Evolutionary conservation across 1,284 basidiomycete species (phyloP).

Genomic region (Heimioporus punctisporus): DNA sequence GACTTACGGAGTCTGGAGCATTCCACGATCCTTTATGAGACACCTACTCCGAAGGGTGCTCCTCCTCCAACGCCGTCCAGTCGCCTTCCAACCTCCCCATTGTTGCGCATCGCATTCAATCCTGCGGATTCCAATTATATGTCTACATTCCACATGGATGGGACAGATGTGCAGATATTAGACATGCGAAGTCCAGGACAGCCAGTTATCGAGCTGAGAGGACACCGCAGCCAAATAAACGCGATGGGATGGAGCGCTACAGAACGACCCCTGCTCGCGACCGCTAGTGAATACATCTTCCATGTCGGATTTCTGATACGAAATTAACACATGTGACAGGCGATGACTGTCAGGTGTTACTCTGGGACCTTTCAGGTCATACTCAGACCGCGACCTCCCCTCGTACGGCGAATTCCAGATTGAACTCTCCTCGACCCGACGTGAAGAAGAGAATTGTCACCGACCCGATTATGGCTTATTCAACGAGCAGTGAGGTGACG

Average conservation of each 20-base stretch:
- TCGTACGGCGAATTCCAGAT: conserved; percentile 61
- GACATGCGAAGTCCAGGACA: conserved; percentile 95
- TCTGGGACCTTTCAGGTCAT: conserved; percentile 83
- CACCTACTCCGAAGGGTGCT: conserved; percentile 75
- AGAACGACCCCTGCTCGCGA: conserved; percentile 82
- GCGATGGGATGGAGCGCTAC: conserved; percentile 88
- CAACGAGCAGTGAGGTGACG: conserved; percentile 78
- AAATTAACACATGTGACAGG: conserved; percentile 45
- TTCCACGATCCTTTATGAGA: conserved; percentile 98
- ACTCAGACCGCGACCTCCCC: conserved; percentile 64
- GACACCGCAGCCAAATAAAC: conserved; percentile 78
- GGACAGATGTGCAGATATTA: conserved; percentile 84
- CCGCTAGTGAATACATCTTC: conserved; percentile 61
- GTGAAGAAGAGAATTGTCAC: conserved; percentile 73
- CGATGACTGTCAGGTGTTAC: conserved; percentile 88
- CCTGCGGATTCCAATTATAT: conserved; percentile 89
- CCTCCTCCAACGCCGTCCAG: conserved; percentile 59
- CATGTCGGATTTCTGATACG: background rate
- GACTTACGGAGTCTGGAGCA: conserved; percentile 97
- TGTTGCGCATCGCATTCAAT: conserved; percentile 87
- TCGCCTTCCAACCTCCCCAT: conserved; percentile 77
- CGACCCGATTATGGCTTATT: conserved; percentile 85
- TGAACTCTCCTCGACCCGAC: conserved; percentile 75
- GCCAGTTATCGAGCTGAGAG: conserved; percentile 89
- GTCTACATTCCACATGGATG: conserved; percentile 94